These are phyloP conservation scores for Begonia masoniana DNA, from an alignment of 306 rosid species.

Conservation along the genomic window DNA sequence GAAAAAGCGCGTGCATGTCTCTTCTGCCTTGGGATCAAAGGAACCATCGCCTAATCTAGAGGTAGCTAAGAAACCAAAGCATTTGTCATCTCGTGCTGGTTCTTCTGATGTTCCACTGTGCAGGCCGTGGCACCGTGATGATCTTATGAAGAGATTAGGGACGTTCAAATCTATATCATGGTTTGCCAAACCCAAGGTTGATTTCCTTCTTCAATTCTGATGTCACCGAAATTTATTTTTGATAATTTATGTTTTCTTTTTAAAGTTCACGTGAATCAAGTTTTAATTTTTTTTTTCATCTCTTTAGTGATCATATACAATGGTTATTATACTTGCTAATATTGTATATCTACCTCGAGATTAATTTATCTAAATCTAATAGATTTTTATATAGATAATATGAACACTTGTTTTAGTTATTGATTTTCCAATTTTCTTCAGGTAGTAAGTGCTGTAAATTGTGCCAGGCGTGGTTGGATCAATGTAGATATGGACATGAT, in stretches of 20 bases:
- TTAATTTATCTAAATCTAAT: too few species aligned
- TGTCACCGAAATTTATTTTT: not conserved
- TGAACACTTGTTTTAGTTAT: not conserved
- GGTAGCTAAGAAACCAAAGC: slow-evolving; percentile 22
- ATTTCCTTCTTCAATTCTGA: slow-evolving; percentile 3
- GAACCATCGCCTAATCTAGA: slow-evolving; percentile 31
- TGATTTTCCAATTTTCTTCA: slow-evolving; percentile 16
- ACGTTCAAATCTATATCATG: slow-evolving; percentile 93
- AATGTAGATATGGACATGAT: slow-evolving; percentile 67
- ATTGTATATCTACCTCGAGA: too few species aligned
- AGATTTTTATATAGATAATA: not conserved
- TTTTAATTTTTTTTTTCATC: too few species aligned
- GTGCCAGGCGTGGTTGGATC: slow-evolving; percentile 95
- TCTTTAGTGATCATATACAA: too few species aligned
- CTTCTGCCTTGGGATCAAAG: slow-evolving; percentile 31
- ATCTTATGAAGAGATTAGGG: slow-evolving; percentile 59
- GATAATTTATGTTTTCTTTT: not conserved
- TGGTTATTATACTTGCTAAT: too few species aligned
- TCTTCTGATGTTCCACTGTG: slow-evolving; percentile 31
- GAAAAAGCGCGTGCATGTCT: slow-evolving; percentile 42
- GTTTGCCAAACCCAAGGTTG: slow-evolving; percentile 94
- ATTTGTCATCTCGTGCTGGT: slow-evolving; percentile 19
- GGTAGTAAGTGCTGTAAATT: slow-evolving; percentile 81
- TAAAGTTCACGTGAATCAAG: not conserved
- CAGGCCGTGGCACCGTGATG: slow-evolving; percentile 92